Conservation (phyloP, 2,329 filamentous ascomycete genomes). For the Trichoderma asperellum region DNA sequence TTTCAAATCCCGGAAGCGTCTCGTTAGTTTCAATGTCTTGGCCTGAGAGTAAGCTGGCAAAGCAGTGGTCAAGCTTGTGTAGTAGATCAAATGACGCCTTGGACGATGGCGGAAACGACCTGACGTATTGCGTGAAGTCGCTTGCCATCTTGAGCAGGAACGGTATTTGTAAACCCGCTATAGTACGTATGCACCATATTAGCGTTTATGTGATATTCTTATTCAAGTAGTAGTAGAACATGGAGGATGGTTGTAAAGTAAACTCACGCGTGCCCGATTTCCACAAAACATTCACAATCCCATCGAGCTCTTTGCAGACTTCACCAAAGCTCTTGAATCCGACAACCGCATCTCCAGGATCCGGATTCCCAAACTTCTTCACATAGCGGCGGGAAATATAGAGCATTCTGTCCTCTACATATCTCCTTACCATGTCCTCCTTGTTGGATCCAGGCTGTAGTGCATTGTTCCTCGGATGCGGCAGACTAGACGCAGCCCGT, state of each 20-base stretch:
- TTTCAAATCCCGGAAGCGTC: conserved; percentile 70
- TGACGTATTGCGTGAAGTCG: conserved; percentile 71
- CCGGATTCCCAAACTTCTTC: conserved; percentile 58
- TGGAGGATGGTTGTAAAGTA: conserved; percentile 10
- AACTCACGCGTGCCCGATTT: conserved; percentile 79
- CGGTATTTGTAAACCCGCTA: conserved; percentile 79
- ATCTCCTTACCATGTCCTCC: conserved; percentile 63
- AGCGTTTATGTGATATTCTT: background rate
- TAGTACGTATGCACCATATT: background rate
- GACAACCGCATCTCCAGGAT: conserved; percentile 52
- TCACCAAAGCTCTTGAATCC: conserved; percentile 67
- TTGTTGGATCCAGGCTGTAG: conserved; percentile 61
- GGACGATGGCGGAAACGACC: conserved; percentile 66
- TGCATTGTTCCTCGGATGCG: conserved; percentile 58
- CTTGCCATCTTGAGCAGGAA: conserved; percentile 80
- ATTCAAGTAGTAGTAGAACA: background rate
- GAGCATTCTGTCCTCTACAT: conserved; percentile 57
- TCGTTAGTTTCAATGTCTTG: conserved; percentile 68
- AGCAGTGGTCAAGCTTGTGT: conserved; percentile 80
- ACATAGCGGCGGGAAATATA: conserved; percentile 61
- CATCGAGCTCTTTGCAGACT: conserved; percentile 73
- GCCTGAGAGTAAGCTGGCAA: conserved; percentile 73
- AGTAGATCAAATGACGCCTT: conserved; percentile 71
- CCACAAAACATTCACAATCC: conserved; percentile 81
- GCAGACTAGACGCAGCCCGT: conserved; percentile 49